Evolutionary conservation across 1,139 yeast genomes (phyloP), one percentile per base, ranked within the genome.

Genomic region (Blastobotrys proliferans): DNA sequence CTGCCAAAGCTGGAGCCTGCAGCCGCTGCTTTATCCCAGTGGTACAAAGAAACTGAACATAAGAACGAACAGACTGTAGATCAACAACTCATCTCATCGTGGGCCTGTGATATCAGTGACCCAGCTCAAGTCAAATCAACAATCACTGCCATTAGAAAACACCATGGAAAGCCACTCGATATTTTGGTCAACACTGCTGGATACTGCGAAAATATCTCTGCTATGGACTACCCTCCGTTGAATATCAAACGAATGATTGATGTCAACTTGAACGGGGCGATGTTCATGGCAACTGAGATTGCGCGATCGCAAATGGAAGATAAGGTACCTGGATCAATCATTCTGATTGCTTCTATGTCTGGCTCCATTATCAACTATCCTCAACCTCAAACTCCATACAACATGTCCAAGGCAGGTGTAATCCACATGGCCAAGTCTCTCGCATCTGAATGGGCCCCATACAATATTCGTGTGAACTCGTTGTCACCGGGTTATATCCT

Each of bases 321-420:
- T 32, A 65, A 69, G 35, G 51, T 46, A 41, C 58, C 56, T 31
- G 94, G 88, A 19, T 81, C 92, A 8, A 70, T 83, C 50, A 79
- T 84, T 51, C 70, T 85, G 61, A 79, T 88, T 45, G 94, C 92
- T 4, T 83, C 94, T 44, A 85, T 85, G 92, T 82, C 92, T 20
- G 95, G 92, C 28, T 77, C 77, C 51, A 82, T 85, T 56, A 90
- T 83, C 51, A 85, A 85, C 64, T 77, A 79, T 50, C 95, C 95
- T 11, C 94, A 85, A 63, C 77, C 82, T 44, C 95, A 85, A 66
- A 80, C 86, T 39, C 88, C 90, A 17, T 85, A 85, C 70, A 85
- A 85, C 67, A 81, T 85, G 66, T 80, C 92, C 53, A 85, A 85
- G 68, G 94, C 95, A 18, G 95, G 92, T 43, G 86, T 83, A 39